phyloP scores from a whole-genome alignment of 2,329 filamentous ascomycete genomes.

The Calonectria ilicicola region DNA sequence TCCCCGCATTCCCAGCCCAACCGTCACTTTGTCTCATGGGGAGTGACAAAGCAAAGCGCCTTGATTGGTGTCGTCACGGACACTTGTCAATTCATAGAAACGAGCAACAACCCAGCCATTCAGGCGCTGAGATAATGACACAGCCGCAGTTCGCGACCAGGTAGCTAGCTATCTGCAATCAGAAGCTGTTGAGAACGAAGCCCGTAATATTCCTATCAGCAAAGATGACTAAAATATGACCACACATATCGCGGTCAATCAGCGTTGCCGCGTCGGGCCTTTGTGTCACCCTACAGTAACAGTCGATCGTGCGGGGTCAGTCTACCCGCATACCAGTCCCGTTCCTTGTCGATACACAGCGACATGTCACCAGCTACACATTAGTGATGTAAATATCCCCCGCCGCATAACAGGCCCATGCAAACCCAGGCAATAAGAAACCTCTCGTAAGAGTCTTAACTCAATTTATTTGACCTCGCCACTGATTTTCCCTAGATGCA shows the following conservation, averaged over 20 bases:
- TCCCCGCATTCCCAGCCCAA: constrained; percentile 1
- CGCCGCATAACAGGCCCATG: background rate
- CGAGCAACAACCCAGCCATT: background rate
- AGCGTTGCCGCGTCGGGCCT: background rate
- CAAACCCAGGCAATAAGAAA: background rate
- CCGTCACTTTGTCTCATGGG: background rate
- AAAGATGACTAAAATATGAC: too few species aligned
- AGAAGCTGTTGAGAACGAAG: too few species aligned
- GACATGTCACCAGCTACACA: too few species aligned
- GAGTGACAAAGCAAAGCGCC: background rate
- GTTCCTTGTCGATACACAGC: background rate
- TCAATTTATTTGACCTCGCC: background rate
- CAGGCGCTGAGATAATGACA: background rate
- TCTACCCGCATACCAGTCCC: background rate
- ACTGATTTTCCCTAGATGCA: constrained; percentile 9
- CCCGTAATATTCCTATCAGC: too few species aligned
- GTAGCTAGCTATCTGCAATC: too few species aligned
- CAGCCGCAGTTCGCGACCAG: too few species aligned
- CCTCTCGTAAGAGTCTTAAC: background rate
- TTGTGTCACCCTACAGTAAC: too few species aligned
- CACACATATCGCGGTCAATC: too few species aligned
- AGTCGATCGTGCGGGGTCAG: background rate
- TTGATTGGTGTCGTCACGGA: background rate
- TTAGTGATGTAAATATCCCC: background rate
- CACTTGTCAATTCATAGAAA: background rate